Conservation (phyloP, 2,329 filamentous ascomycete species). For the Fusarium haematococcum region DNA sequence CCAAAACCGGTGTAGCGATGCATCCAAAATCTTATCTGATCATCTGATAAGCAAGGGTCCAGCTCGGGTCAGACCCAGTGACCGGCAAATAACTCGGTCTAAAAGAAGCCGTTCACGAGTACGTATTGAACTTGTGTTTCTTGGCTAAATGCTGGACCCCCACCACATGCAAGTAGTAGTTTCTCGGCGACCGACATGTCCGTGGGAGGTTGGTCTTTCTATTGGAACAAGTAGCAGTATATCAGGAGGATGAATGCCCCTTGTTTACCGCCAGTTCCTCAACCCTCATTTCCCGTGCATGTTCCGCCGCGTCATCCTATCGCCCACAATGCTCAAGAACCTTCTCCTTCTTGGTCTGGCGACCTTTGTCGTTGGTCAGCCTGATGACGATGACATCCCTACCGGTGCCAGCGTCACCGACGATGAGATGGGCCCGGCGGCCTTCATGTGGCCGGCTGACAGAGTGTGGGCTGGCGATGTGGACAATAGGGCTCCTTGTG, state of each 20-base stretch:
- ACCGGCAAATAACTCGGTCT: not conserved
- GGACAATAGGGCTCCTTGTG: constrained; percentile 70
- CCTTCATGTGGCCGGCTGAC: constrained; percentile 71
- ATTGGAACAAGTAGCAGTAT: constrained; percentile 14
- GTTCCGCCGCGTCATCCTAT: not conserved
- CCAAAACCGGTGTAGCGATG: constrained; percentile 22
- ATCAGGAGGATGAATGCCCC: constrained; percentile 20
- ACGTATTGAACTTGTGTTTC: not conserved
- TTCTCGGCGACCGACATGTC: constrained; percentile 15
- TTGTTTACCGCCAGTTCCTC: not conserved
- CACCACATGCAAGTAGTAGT: constrained; percentile 1
- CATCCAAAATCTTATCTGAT: constrained; percentile 43
- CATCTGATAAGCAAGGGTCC: constrained; percentile 38
- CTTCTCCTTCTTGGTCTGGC: constrained; percentile 23
- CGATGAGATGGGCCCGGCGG: constrained; percentile 64
- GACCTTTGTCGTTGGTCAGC: constrained; percentile 13
- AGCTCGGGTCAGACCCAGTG: not conserved
- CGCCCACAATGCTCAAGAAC: constrained; percentile 21
- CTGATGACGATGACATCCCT: constrained; percentile 18
- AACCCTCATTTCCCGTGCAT: not conserved
- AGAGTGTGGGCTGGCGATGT: constrained; percentile 64
- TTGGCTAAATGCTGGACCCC: not conserved
- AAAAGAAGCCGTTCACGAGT: not conserved
- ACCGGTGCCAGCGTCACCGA: constrained; percentile 26
- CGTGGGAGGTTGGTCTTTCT: not conserved